Evolutionary conservation across 805 yeast species (phyloP).

Genomic region (Hanseniaspora lachancei): DNA sequence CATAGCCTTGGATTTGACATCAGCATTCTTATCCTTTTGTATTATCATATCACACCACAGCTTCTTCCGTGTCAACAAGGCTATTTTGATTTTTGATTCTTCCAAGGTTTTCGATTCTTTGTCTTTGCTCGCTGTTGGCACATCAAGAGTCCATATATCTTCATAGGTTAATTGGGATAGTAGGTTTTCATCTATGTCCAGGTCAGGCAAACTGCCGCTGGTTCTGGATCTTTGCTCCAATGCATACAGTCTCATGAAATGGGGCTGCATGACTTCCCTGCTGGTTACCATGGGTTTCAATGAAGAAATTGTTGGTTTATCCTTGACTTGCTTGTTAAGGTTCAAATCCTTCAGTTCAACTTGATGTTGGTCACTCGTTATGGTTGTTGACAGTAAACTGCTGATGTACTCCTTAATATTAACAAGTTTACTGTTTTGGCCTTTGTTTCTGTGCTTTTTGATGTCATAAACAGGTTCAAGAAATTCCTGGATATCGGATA

Average conservation of each 20-base stretch:
- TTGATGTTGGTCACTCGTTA: neutral
- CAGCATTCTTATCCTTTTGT: conserved; percentile 18
- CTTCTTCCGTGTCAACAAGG: conserved; percentile 24
- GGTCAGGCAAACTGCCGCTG: conserved; percentile 22
- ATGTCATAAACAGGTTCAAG: conserved; percentile 19
- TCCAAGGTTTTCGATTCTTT: neutral
- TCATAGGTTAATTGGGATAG: conserved; percentile 17
- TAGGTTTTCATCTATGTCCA: conserved; percentile 23
- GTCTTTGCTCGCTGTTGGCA: conserved; percentile 4
- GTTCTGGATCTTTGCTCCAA: conserved; percentile 20
- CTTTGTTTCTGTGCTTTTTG: neutral
- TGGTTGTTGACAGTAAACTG: neutral
- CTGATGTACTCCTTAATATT: neutral
- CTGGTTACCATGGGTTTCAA: neutral
- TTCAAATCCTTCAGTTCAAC: neutral
- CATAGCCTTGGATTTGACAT: conserved; percentile 14
- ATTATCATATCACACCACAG: conserved; percentile 25
- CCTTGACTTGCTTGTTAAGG: neutral
- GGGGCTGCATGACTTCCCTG: conserved; percentile 23
- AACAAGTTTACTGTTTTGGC: neutral
- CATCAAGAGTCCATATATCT: conserved; percentile 19
- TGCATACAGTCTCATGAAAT: conserved; percentile 24
- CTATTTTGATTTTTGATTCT: conserved; percentile 21
- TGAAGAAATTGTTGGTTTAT: neutral
- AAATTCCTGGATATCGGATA: conserved; percentile 17